Conservation (phyloP, 2,329 filamentous ascomycete genomes). For the Colletotrichum navitas region DNA sequence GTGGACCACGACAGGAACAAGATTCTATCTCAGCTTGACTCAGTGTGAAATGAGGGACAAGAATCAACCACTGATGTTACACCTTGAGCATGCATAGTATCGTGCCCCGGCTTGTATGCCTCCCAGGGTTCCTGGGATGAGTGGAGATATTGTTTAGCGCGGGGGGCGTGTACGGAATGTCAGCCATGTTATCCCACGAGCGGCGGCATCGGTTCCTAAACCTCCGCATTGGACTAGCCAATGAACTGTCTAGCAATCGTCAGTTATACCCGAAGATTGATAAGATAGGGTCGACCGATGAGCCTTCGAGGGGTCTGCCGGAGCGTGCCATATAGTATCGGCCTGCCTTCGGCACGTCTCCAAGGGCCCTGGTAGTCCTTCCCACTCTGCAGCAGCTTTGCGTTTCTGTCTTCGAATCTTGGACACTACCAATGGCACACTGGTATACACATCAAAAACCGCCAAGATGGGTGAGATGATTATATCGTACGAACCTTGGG, state of each 20-base stretch:
- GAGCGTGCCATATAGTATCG: constrained; percentile 21
- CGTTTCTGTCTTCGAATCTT: not conserved
- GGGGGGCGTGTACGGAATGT: constrained; percentile 3
- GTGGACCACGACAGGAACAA: not conserved
- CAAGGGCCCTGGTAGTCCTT: not conserved
- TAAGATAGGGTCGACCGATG: not conserved
- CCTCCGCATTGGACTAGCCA: constrained; percentile 23
- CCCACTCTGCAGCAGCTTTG: not conserved
- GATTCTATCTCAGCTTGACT: not conserved
- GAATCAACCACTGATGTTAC: not conserved
- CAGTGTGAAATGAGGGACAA: not conserved
- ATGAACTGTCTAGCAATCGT: not conserved
- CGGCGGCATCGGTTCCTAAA: not conserved
- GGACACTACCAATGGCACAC: not conserved
- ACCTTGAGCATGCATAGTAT: not conserved
- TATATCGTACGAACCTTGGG: constrained; percentile 35
- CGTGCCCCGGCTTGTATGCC: not conserved
- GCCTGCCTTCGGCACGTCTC: not conserved
- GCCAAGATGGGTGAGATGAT: constrained; percentile 39
- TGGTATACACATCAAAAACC: not conserved
- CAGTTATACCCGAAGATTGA: constrained; percentile 3
- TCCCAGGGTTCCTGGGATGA: constrained; percentile 7
- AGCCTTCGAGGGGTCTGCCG: not conserved
- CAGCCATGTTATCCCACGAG: constrained; percentile 10
- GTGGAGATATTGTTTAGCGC: constrained; percentile 1